phyloP scores from a whole-genome alignment of 176 grass and related monocot species.

The Oryza officinalis region DNA sequence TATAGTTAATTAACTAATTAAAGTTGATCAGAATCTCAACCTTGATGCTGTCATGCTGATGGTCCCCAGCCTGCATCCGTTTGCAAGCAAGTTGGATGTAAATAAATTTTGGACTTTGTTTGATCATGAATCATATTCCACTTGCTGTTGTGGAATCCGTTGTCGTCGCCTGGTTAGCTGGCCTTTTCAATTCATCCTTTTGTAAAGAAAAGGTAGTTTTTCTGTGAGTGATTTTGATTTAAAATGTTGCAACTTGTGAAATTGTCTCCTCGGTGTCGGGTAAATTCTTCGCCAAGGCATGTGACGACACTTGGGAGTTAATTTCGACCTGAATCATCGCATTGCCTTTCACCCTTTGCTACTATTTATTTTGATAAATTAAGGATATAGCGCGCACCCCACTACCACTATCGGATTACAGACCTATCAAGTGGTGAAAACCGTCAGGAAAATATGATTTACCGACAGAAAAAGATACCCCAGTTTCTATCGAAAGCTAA shows the following conservation, averaged over 20 bases:
- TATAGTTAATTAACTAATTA: neutral
- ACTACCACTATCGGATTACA: too few species aligned
- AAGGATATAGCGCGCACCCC: too few species aligned
- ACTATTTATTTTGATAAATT: neutral
- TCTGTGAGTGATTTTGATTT: neutral
- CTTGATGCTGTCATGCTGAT: neutral
- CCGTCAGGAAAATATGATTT: too few species aligned
- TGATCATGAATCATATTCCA: constrained; percentile 31
- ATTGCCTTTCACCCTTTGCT: neutral
- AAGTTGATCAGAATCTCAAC: neutral
- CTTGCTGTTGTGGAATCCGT: constrained; percentile 31
- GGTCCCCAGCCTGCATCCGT: neutral
- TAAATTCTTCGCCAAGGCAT: neutral
- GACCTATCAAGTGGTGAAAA: too few species aligned
- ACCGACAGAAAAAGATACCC: too few species aligned
- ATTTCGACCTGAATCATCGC: neutral
- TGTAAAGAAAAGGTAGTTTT: neutral
- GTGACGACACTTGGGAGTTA: neutral
- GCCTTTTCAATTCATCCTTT: neutral
- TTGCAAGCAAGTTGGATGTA: neutral
- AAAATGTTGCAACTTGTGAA: neutral
- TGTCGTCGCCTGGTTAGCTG: neutral
- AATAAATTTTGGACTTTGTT: constrained; percentile 1
- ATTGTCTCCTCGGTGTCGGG: neutral
- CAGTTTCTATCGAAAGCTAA: too few species aligned